phyloP scores from a whole-genome alignment of 106 monocot genomes.

The Dactylorhiza incarnata region DNA sequence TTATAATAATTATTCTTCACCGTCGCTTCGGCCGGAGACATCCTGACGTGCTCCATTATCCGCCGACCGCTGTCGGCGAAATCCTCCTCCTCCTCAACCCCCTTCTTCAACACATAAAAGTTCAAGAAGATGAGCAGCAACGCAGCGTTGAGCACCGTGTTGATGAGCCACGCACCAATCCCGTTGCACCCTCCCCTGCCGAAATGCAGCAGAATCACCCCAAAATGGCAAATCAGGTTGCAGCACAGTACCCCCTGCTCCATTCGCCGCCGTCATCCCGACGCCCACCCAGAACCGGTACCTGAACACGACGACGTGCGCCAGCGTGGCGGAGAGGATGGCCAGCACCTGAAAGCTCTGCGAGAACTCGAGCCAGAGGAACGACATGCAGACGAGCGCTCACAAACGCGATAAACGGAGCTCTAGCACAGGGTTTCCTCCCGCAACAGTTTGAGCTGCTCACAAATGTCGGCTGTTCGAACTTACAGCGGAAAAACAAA shows the following conservation, averaged over 20 bases:
- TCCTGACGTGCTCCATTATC: background rate
- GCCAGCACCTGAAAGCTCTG: slow-evolving; percentile 87
- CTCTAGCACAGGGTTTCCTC: no score
- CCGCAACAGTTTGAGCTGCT: no score
- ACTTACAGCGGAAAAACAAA: no score
- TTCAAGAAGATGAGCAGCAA: slow-evolving; percentile 52
- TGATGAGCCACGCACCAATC: slow-evolving; percentile 88
- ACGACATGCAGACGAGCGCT: slow-evolving; percentile 64
- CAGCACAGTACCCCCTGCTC: slow-evolving; percentile 33
- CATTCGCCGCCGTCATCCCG: slow-evolving; percentile 40
- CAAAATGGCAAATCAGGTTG: slow-evolving; percentile 64
- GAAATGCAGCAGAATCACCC: slow-evolving; percentile 62
- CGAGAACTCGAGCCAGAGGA: slow-evolving; percentile 98
- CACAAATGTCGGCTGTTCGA: no score
- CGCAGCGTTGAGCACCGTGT: slow-evolving; percentile 61
- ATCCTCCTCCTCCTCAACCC: slow-evolving; percentile 9
- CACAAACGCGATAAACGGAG: no score
- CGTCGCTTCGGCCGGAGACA: background rate
- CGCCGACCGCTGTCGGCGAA: slow-evolving; percentile 8
- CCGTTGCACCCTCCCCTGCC: slow-evolving; percentile 76
- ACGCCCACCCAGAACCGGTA: slow-evolving; percentile 83
- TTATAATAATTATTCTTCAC: no score
- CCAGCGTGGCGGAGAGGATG: slow-evolving; percentile 63
- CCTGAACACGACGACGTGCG: slow-evolving; percentile 63
- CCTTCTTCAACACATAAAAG: slow-evolving; percentile 20